Conservation (phyloP, 148 eudicot genomes). For the Nepenthes mirabilis region DNA sequence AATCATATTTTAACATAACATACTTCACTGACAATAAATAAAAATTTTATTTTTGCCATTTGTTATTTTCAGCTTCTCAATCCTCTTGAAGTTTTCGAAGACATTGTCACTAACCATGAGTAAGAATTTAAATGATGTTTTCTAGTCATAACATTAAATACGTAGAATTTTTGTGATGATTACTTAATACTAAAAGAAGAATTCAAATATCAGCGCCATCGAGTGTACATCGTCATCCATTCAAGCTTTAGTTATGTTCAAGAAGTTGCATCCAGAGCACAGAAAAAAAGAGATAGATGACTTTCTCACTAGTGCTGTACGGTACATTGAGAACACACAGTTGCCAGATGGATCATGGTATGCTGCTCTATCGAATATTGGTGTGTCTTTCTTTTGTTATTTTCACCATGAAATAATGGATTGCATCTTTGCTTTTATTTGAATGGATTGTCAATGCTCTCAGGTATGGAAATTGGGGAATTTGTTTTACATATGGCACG, state of each 20-base stretch:
- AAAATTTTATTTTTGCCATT: neutral
- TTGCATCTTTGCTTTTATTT: too few species aligned
- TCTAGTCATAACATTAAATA: too few species aligned
- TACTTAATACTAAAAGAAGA: neutral
- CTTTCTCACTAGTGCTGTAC: neutral
- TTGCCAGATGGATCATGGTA: neutral
- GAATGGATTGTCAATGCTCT: neutral
- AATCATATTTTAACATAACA: too few species aligned
- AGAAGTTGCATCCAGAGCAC: neutral
- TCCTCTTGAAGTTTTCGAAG: neutral
- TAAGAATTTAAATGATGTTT: neutral
- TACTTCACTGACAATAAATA: too few species aligned
- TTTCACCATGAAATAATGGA: neutral
- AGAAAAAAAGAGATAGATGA: neutral
- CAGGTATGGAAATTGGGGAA: conserved; percentile 25
- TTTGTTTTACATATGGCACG: too few species aligned
- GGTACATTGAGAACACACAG: neutral
- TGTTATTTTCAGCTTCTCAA: neutral
- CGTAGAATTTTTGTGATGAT: too few species aligned
- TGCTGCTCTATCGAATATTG: neutral
- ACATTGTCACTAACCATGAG: neutral
- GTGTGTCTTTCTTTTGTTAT: neutral
- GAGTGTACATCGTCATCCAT: neutral
- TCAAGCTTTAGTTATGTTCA: neutral
- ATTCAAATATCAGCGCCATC: neutral